phyloP scores from a whole-genome alignment of 1,139 yeast genomes.

The Suhomyces bolitotheri region DNA sequence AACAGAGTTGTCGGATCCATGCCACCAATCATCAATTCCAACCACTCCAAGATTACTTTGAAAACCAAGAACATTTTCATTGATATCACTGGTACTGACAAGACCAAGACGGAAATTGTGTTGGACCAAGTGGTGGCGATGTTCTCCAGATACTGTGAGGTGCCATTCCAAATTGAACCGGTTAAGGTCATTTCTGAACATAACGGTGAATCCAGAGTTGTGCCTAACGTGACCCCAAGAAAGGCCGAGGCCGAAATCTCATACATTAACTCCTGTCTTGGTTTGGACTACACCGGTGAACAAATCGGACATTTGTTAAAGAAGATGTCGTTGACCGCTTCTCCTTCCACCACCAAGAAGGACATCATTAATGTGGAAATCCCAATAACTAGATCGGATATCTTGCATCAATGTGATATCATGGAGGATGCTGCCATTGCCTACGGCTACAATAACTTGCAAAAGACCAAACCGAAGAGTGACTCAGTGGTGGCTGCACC shows the following conservation, averaged over 20 bases:
- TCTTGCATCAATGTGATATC: slow-evolving; percentile 95
- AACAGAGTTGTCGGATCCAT: slow-evolving; percentile 80
- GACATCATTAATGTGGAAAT: slow-evolving; percentile 67
- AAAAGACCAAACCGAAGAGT: slow-evolving; percentile 77
- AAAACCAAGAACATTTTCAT: slow-evolving; percentile 86
- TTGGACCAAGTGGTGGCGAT: slow-evolving; percentile 90
- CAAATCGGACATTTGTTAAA: slow-evolving; percentile 68
- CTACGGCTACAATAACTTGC: slow-evolving; percentile 89
- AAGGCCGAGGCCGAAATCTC: slow-evolving; percentile 70
- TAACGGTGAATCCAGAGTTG: slow-evolving; percentile 71
- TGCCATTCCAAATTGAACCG: slow-evolving; percentile 84
- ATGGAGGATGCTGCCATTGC: slow-evolving; percentile 99
- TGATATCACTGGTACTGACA: slow-evolving; percentile 95
- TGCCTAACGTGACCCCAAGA: slow-evolving; percentile 75
- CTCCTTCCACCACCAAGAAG: slow-evolving; percentile 47
- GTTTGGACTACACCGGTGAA: slow-evolving; percentile 66
- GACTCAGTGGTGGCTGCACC: slow-evolving; percentile 84
- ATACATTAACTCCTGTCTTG: slow-evolving; percentile 91
- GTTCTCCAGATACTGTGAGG: slow-evolving; percentile 85
- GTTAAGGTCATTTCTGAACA: slow-evolving; percentile 82
- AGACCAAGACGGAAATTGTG: slow-evolving; percentile 87
- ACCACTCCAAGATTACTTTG: slow-evolving; percentile 83
- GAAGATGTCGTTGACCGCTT: slow-evolving; percentile 80
- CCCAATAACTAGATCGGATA: slow-evolving; percentile 94
- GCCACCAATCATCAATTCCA: slow-evolving; percentile 96